Evolutionary conservation across 1,284 basidiomycete species (phyloP), one percentile per base, ranked within the genome.

Genomic region (Laetiporus sulphureus): DNA sequence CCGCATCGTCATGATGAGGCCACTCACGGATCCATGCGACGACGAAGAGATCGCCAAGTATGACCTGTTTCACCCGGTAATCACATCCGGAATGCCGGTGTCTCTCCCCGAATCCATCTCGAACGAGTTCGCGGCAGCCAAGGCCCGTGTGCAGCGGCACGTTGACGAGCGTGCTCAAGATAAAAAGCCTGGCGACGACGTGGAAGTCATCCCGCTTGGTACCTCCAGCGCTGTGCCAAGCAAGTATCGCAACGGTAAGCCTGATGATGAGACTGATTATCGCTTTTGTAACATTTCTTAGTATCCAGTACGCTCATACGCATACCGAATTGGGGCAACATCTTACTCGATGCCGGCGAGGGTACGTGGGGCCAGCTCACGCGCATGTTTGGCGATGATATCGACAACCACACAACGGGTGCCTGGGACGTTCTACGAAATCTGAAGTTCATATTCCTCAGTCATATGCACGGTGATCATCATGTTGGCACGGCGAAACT

Each of bases 391-490:
- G 92, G 92, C 0, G 61, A 69, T n/a, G 67, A 76, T 12, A 16
- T 20, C 15, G 16, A 33, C 16, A 3, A 19, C 6, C 55, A 58
- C 13, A 46, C 60, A 2, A 54, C 57, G 12, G 71, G 68, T 41
- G 75, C 73, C 1, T 75, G 73, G 68, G 57, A 75, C n/a, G 68
- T 83, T 10, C 65, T 95, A 42, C 68, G 78, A n/a, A 68, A 85
- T 37, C 61, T 95, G 23, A 82, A 77, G 49, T 77, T 90, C 56
- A 73, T 98, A 22, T 97, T 85, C 61, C 71, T 96, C 50, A 92
- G 87, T 51, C 95, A 98, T 59, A 76, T 88, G 55, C 94, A 97
- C 57, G 94, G 77, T 0, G 95, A 98, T 59, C 94, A 98, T 60
- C 94, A 97, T 58, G 75, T 87, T 36, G 95, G 95, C 1, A 60